A percentile compares a stretch with the other conserved stretches of the same genome.
Evolutionary conservation across 2,329 filamentous ascomycete species (phyloP).

Genomic region (Fusarium robinianum): DNA sequence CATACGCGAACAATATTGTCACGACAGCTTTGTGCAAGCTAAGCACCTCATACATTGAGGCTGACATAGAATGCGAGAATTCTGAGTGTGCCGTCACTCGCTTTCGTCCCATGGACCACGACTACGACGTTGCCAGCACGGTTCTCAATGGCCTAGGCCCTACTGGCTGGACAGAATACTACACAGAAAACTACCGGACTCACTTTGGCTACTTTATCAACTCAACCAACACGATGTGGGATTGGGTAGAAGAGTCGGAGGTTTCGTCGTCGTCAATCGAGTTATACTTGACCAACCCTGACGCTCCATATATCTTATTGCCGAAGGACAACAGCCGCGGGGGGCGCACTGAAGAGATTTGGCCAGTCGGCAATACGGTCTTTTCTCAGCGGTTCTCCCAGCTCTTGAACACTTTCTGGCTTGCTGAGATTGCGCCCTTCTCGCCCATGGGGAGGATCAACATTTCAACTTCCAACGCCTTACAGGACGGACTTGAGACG

Average conservation of each 20-base stretch:
- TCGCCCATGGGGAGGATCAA: slow-evolving; percentile 6
- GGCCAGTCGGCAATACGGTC: neutral
- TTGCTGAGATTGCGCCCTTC: slow-evolving; percentile 7
- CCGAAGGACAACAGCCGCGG: slow-evolving; percentile 3
- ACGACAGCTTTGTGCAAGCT: slow-evolving; percentile 4
- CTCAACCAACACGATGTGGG: slow-evolving; percentile 4
- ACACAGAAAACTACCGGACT: slow-evolving; percentile 3
- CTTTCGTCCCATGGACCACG: neutral
- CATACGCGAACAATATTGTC: slow-evolving; percentile 2
- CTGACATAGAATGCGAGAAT: neutral
- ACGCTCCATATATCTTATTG: slow-evolving; percentile 3
- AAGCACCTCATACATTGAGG: neutral
- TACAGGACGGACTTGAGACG: neutral
- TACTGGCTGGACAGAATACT: neutral
- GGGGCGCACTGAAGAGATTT: slow-evolving; percentile 6
- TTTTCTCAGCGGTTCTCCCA: slow-evolving; percentile 9
- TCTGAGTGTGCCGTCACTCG: neutral
- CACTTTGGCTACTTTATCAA: slow-evolving; percentile 4
- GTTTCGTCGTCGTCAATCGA: slow-evolving; percentile 4
- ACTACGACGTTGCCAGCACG: slow-evolving; percentile 1
- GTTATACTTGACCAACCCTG: slow-evolving; percentile 6
- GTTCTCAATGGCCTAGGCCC: slow-evolving; percentile 7
- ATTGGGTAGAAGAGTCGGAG: neutral
- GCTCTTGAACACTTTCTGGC: slow-evolving; percentile 14
- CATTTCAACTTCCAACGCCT: neutral